A percentile compares a stretch with the other conserved stretches of the same genome.
Evolutionary conservation across 768 basidiomycete species (phyloP).

Genomic region (Mycena olivaceomarginata): DNA sequence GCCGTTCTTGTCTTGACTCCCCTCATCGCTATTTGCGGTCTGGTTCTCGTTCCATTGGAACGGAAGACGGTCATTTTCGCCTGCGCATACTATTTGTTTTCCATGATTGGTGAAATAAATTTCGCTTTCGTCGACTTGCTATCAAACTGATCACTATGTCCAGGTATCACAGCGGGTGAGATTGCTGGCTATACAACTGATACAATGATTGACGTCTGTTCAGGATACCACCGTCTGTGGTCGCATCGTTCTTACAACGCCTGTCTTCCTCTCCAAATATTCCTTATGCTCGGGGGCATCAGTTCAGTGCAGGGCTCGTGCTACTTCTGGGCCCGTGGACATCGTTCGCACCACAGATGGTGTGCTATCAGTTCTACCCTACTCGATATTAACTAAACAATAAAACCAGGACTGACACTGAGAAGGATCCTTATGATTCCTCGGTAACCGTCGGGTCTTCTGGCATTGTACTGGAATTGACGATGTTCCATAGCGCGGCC

Average conservation of each 20-base stretch:
- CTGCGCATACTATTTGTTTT: constrained; percentile 86
- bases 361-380: constrained; percentile 37
- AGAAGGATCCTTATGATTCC: constrained; percentile 90
- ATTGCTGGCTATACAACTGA: background rate
- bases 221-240: constrained; percentile 91
- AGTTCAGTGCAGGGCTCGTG: constrained; percentile 93
- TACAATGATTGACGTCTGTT: constrained; percentile 25
- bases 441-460: constrained; percentile 45
- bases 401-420: constrained; percentile 78
- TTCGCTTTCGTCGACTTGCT: constrained; percentile 24
- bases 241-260: constrained; percentile 91
- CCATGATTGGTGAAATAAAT: constrained; percentile 82
- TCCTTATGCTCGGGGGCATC: constrained; percentile 83
- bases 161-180: constrained; percentile 72
- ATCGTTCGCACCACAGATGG: constrained; percentile 89
- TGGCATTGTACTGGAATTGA: constrained; percentile 1
- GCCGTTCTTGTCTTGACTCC: constrained; percentile 83
- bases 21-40: constrained; percentile 80
- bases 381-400: constrained; percentile 25
- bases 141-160: constrained; percentile 32
- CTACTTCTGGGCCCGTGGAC: constrained; percentile 91
- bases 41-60: constrained; percentile 66
- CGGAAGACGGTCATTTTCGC: constrained; percentile 77
- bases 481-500: constrained; percentile 67
- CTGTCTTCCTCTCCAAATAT: constrained; percentile 79